Evolutionary conservation across 306 rosid species (phyloP), one percentile per base, ranked within the genome.

Genomic region (Quercus robur): DNA sequence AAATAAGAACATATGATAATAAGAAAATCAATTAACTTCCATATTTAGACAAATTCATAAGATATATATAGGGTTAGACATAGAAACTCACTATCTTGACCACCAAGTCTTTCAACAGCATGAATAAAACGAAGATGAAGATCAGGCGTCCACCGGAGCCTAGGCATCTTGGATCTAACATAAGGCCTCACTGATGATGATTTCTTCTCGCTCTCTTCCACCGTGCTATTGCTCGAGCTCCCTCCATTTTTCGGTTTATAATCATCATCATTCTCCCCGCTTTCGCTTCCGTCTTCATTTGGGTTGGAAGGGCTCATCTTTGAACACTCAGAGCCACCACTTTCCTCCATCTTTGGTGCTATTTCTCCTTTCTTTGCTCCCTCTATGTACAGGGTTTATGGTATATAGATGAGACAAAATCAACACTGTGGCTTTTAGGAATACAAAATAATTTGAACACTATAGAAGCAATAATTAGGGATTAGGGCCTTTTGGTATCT

Each of bases 121-220:
- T 95, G 91, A 85, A 91, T 77, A 67, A 95, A 95, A 5, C 99
- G 94, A 78, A 84, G 90, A 77, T 95, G 99, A 66, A 95, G 99
- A 85, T 95, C 97, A 6, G 93, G 94, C 0, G 98, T 95, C 99
- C 99, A 95, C 46, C 97, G 90, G 41, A 95, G 92, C 77, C 99
- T 83, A 0, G 99, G 98, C 79, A 87, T 59, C 86, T 95, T 95
- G 78, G 99, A 95, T 95, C 99, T 87, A 80, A 93, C 93, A 82
- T 95, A 95, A 11, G 94, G 97, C n/a, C 99, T 81, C 49, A 93
- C 97, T 1, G 89, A 75, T 56, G 83, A 30, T 41, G 83, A 30
- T 41, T 85, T 83, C 86, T 89, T 90, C 55, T 86, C 90, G 4
- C 63, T 92, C 76, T 92, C 99, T 75, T 94, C 99, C 54, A 92